phyloP scores from a whole-genome alignment of 495 filamentous ascomycete species.

The Rostrohypoxylon terebratum region DNA sequence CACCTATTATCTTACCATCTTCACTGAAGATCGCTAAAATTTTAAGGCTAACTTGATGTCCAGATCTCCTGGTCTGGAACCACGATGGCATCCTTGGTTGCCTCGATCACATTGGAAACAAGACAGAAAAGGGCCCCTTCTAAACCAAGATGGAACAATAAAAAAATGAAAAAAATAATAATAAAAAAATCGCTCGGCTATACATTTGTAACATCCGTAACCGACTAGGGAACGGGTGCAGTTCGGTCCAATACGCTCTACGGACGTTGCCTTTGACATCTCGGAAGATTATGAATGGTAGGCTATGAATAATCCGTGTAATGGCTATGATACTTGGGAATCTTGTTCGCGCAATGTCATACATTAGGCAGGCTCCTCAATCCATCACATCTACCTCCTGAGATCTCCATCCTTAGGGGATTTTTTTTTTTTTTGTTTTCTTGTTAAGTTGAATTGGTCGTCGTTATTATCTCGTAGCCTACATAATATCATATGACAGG shows the following conservation, averaged over 20 bases:
- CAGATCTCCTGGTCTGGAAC: slow-evolving; percentile 49
- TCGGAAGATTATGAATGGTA: background rate
- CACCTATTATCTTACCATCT: background rate
- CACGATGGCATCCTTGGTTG: slow-evolving; percentile 48
- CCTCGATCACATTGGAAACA: slow-evolving; percentile 48
- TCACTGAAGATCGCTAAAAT: background rate
- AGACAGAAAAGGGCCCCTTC: slow-evolving; percentile 47
- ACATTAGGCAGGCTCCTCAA: too few relatives aligned
- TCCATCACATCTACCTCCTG: too few relatives aligned
- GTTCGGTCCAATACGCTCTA: background rate
- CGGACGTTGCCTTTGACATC: background rate
- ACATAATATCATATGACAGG: too few relatives aligned
- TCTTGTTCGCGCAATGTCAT: too few relatives aligned
- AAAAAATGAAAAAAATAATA: too few relatives aligned
- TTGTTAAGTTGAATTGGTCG: too few relatives aligned
- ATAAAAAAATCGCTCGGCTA: too few relatives aligned
- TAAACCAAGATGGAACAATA: background rate
- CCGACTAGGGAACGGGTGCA: background rate
- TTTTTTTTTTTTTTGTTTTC: too few relatives aligned
- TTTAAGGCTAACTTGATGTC: slow-evolving; percentile 4
- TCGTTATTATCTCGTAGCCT: too few relatives aligned
- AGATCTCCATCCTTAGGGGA: too few relatives aligned
- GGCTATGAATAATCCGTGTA: background rate
- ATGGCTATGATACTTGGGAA: background rate
- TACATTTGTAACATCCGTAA: background rate